A percentile compares a stretch with the other conserved stretches of the same genome.
Evolutionary conservation across 805 yeast species (phyloP).

Genomic region (Metschnikowia santaceciliae): DNA sequence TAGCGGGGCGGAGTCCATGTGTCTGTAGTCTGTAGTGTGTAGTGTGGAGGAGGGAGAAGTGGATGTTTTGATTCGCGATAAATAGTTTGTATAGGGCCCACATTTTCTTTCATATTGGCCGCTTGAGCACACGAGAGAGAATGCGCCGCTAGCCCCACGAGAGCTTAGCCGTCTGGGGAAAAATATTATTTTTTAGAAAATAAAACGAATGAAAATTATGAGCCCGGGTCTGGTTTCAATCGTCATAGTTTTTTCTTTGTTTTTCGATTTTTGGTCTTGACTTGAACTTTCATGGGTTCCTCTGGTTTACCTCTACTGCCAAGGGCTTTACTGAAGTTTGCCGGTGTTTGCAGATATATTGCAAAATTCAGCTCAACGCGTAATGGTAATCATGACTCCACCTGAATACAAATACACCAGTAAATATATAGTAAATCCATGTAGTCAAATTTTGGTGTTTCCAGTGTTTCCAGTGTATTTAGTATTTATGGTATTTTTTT

Average conservation of each 20-base stretch:
- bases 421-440: too few relatives aligned
- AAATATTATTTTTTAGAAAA: background rate
- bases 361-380: background rate
- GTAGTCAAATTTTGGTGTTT: too few relatives aligned
- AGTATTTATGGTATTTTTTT: background rate
- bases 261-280: background rate
- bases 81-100: background rate
- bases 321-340: background rate
- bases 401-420: background rate
- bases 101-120: background rate
- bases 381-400: background rate
- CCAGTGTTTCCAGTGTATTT: too few relatives aligned
- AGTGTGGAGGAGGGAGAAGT: background rate
- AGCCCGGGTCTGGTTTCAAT: too few relatives aligned
- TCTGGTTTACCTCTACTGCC: too few relatives aligned
- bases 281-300: background rate
- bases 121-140: background rate
- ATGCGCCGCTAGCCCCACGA: background rate
- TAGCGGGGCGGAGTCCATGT: conserved; percentile 3
- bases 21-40: too few relatives aligned
- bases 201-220: background rate
- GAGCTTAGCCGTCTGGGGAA: background rate
- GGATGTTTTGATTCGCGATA: conserved; percentile 4
- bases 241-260: background rate
- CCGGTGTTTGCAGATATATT: background rate